Percentiles rank a stretch among this genome's conserved stretches.
Evolutionary conservation across 805 yeast genomes (phyloP).

Genomic region (Torulaspora quercuum): DNA sequence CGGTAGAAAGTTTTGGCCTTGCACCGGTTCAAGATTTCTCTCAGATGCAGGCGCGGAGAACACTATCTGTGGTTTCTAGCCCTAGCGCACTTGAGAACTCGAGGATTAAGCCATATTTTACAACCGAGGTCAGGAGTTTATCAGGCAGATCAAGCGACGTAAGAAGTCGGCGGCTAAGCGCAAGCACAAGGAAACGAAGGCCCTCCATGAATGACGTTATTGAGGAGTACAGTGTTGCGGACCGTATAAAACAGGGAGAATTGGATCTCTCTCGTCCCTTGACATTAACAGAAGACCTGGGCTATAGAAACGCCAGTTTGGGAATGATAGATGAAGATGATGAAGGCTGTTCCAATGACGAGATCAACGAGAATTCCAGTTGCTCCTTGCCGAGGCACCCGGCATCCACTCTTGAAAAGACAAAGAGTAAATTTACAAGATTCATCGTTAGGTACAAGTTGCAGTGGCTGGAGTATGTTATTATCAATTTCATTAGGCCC

Average conservation of each 20-base stretch:
- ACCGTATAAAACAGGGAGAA: conserved; percentile 31
- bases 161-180: conserved; percentile 1
- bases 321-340: conserved; percentile 12
- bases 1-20: conserved; percentile 5
- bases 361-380: not conserved
- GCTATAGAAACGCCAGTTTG: conserved; percentile 21
- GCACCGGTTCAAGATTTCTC: not conserved
- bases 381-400: not conserved
- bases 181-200: conserved; percentile 10
- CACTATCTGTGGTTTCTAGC: conserved; percentile 8
- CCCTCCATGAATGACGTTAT: conserved; percentile 42
- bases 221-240: conserved; percentile 39
- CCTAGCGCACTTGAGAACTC: conserved; percentile 20
- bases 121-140: not conserved
- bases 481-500: conserved; percentile 61
- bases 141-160: not conserved
- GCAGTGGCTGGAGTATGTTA: conserved; percentile 37
- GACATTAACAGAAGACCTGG: conserved; percentile 31
- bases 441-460: conserved; percentile 33
- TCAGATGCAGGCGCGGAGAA: conserved; percentile 3
- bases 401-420: not conserved
- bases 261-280: conserved; percentile 34
- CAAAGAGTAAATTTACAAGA: conserved; percentile 13
- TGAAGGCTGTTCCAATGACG: not conserved
- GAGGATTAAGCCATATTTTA: conserved; percentile 22